A percentile compares a stretch with the other conserved stretches of the same genome.
Evolutionary conservation across 2,329 filamentous ascomycete genomes (phyloP).

Genomic region (Cladosporium sp.): DNA sequence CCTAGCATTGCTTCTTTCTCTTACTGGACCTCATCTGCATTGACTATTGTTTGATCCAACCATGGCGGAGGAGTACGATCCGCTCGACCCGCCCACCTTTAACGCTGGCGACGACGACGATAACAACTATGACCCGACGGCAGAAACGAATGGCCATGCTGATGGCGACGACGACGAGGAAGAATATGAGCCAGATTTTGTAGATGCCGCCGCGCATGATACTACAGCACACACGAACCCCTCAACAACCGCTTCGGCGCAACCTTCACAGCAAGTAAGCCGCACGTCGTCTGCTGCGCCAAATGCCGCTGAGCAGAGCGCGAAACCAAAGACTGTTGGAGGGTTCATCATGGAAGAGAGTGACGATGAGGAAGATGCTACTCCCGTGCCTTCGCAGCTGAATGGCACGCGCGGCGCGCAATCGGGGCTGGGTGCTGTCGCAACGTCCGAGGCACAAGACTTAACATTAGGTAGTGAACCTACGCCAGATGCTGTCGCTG

Average conservation of each 20-base stretch:
- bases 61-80: constrained; percentile 43
- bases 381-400: constrained; percentile 22
- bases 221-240: constrained; percentile 12
- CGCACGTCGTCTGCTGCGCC: constrained; percentile 36
- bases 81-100: constrained; percentile 21
- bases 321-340: constrained; percentile 51
- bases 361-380: constrained; percentile 44
- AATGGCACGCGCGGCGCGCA: constrained; percentile 24
- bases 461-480: constrained; percentile 54
- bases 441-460: constrained; percentile 40
- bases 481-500: constrained; percentile 30
- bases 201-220: constrained; percentile 7
- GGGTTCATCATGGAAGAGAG: constrained; percentile 62
- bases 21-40: background rate
- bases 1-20: background rate
- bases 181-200: constrained; percentile 32
- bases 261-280: constrained; percentile 31
- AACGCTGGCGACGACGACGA: constrained; percentile 30
- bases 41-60: constrained; percentile 17
- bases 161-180: constrained; percentile 26
- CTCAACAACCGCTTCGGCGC: constrained; percentile 14
- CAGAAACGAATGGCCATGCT: constrained; percentile 16
- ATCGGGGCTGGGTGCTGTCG: constrained; percentile 22
- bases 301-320: constrained; percentile 26
- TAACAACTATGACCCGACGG: constrained; percentile 35